Percentiles rank a stretch among this genome's conserved stretches.
Conservation (phyloP, 768 basidiomycete species). For the Suillus tomentosus region DNA sequence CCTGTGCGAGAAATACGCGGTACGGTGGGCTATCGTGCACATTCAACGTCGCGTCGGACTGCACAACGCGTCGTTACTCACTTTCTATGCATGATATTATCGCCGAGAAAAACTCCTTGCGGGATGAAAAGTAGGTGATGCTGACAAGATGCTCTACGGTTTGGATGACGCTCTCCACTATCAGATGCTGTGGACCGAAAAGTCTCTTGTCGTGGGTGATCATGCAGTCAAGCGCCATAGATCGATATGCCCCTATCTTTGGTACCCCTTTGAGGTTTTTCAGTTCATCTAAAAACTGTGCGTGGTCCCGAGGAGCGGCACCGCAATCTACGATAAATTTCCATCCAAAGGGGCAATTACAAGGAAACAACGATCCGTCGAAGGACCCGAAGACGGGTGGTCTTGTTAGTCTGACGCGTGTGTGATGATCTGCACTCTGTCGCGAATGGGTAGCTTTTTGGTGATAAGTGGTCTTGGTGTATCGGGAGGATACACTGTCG, state of each 20-base stretch:
- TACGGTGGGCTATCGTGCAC: not conserved
- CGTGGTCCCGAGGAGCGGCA: not conserved
- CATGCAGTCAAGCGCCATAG: not conserved
- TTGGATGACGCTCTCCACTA: not conserved
- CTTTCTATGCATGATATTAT: not conserved
- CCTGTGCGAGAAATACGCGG: not conserved
- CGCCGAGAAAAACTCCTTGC: not conserved
- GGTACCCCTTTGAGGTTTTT: not conserved
- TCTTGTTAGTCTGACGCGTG: not conserved
- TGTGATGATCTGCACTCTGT: not conserved
- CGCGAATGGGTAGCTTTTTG: not conserved
- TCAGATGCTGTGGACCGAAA: not conserved
- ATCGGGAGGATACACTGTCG: not conserved
- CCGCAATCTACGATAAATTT: not conserved
- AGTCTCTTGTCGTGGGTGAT: slow-evolving; percentile 3
- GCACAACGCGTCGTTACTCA: not conserved
- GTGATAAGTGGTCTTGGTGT: not conserved
- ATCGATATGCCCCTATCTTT: not conserved
- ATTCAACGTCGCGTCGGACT: not conserved
- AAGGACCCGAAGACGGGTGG: not conserved
- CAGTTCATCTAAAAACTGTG: not conserved
- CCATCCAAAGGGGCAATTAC: not conserved
- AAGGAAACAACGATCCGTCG: not conserved
- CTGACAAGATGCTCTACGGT: not conserved
- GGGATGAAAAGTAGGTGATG: slow-evolving; percentile 2